These are phyloP conservation scores for Pisolithus sp. DNA, from an alignment of 768 basidiomycete species.

Conservation along the genomic window DNA sequence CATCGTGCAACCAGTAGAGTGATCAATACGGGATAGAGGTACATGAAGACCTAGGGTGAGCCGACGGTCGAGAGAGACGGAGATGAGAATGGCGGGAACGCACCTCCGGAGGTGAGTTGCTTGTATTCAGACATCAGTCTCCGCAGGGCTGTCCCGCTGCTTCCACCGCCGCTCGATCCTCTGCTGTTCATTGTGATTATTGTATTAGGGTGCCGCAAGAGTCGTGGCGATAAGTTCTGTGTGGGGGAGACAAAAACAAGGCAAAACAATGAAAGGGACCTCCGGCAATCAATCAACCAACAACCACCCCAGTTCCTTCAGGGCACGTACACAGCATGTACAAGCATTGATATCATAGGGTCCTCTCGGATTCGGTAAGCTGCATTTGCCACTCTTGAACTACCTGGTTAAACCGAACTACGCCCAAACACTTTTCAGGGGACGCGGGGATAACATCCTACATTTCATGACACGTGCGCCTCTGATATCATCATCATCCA, in stretches of 20 bases:
- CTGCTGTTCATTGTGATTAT: conserved; percentile 43
- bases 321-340: too few species aligned
- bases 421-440: too few species aligned
- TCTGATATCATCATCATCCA: too few species aligned
- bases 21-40: neutral
- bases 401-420: too few species aligned
- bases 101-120: conserved; percentile 75
- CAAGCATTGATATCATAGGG: too few species aligned
- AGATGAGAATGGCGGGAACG: conserved; percentile 9
- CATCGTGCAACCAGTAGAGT: neutral
- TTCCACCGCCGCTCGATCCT: conserved; percentile 35
- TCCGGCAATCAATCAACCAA: too few species aligned
- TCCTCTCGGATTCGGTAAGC: too few species aligned
- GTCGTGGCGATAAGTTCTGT: too few species aligned
- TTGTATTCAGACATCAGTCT: conserved; percentile 93
- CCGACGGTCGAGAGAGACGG: neutral
- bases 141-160: conserved; percentile 67
- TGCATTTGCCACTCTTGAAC: too few species aligned
- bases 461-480: too few species aligned
- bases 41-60: neutral
- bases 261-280: neutral
- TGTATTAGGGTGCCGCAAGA: neutral
- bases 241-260: neutral
- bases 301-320: too few species aligned
- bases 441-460: too few species aligned